Evolutionary conservation across 139 green algal species (phyloP).

Genomic region (Chlorella sorokiniana): DNA sequence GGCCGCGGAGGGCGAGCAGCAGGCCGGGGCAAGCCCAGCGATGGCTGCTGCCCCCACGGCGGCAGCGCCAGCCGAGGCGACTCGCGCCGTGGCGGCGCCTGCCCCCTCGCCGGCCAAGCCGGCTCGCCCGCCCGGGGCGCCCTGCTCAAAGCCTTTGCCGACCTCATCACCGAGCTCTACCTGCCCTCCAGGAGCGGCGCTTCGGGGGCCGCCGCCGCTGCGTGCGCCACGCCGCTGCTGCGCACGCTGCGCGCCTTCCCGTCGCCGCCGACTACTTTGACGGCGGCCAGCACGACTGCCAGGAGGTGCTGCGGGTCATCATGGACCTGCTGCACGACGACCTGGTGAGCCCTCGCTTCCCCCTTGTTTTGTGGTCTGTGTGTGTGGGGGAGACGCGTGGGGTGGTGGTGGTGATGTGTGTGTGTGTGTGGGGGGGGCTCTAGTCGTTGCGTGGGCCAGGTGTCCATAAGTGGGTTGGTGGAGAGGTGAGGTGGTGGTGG

Average conservation of each 20-base stretch:
- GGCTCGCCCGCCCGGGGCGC: constrained; percentile 1
- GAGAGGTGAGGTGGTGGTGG: no score
- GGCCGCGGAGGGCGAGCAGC: not conserved
- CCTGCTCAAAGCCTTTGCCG: constrained; percentile 24
- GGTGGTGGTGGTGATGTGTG: not conserved
- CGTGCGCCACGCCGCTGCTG: constrained; percentile 40
- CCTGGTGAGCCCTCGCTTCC: constrained; percentile 25
- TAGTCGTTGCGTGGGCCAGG: not conserved
- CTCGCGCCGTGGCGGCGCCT: not conserved
- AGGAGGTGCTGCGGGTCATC: constrained; percentile 61
- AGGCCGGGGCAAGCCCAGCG: no score
- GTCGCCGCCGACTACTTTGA: constrained; percentile 53
- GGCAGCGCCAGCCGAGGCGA: not conserved
- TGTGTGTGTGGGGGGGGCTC: not conserved
- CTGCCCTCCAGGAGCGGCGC: not conserved
- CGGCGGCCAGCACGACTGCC: constrained; percentile 64
- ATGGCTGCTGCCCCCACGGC: no score
- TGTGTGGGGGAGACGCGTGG: not conserved
- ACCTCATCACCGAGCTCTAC: constrained; percentile 35
- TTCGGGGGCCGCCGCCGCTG: no score
- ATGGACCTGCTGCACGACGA: constrained; percentile 65
- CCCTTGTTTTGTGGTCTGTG: not conserved
- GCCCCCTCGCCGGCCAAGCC: not conserved
- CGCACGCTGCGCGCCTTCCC: constrained; percentile 39
- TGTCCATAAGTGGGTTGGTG: no score